These are phyloP conservation scores for Globisporangium lucens DNA, from an alignment of 352 stramenopile species.

Conservation along the genomic window DNA sequence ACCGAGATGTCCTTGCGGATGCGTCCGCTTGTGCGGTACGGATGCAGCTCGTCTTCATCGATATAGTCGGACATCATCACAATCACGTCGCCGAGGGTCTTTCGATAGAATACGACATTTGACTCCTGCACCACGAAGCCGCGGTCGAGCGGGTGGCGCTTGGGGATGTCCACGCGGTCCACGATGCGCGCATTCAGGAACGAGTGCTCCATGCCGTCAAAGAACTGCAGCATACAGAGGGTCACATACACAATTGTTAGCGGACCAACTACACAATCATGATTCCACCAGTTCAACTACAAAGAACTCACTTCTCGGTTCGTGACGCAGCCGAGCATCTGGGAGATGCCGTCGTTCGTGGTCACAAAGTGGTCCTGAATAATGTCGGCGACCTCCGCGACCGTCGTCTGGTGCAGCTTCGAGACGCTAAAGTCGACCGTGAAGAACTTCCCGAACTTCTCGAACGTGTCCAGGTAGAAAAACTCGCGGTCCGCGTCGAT, in stretches of 20 bases:
- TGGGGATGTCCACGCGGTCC: constrained; percentile 53
- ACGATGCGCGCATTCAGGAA: constrained; percentile 62
- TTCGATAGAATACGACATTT: constrained; percentile 57
- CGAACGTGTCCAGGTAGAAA: constrained; percentile 66
- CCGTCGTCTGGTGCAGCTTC: constrained; percentile 36
- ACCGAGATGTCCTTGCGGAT: constrained; percentile 62
- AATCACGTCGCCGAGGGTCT: constrained; percentile 33
- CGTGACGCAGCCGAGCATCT: constrained; percentile 50
- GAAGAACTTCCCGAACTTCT: constrained; percentile 67
- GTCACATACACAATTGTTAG: background rate
- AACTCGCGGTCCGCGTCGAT: constrained; percentile 56
- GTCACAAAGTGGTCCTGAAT: constrained; percentile 63
- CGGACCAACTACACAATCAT: too few relatives aligned
- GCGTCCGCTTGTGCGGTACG: constrained; percentile 38
- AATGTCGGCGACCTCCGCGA: constrained; percentile 42
- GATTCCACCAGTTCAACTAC: too few relatives aligned
- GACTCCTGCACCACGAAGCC: constrained; percentile 64
- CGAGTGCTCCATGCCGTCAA: constrained; percentile 46
- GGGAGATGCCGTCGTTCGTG: constrained; percentile 46
- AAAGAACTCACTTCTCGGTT: constrained; percentile 38
- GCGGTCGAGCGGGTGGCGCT: constrained; percentile 24
- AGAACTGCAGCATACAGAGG: constrained; percentile 28
- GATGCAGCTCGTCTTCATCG: constrained; percentile 59
- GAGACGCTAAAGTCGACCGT: constrained; percentile 67
- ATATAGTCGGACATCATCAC: constrained; percentile 57